Evolutionary conservation across 352 stramenopile species (phyloP).

Genomic region (Pythium sp.): DNA sequence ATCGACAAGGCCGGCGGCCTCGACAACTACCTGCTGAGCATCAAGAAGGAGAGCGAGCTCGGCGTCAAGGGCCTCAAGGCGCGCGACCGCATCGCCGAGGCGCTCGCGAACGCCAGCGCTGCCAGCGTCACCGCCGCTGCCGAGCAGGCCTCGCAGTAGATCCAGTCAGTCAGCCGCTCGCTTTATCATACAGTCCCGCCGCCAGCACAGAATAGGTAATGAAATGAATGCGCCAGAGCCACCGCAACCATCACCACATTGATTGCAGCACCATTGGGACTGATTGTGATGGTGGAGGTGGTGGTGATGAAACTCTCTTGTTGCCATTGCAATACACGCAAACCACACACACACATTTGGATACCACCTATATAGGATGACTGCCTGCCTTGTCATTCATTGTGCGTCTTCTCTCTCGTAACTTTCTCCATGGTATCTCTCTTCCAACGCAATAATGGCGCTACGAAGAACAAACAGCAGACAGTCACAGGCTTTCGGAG

Average conservation of each 20-base stretch:
- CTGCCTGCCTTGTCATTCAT: not conserved
- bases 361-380: no score
- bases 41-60: slow-evolving; percentile 81
- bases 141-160: slow-evolving; percentile 18
- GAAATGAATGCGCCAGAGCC: not conserved
- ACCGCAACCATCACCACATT: not conserved
- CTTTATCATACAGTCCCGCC: not conserved
- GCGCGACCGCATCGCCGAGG: slow-evolving; percentile 55
- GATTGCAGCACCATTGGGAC: no score
- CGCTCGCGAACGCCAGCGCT: slow-evolving; percentile 25
- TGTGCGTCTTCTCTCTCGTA: not conserved
- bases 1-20: slow-evolving; percentile 93
- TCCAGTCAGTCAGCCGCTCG: not conserved
- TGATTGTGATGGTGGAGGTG: not conserved
- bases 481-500: not conserved
- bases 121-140: slow-evolving; percentile 7
- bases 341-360: not conserved
- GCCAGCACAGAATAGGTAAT: slow-evolving; percentile 3
- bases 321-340: slow-evolving; percentile 9
- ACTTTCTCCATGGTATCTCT: not conserved
- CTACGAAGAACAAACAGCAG: not conserved
- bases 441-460: not conserved
- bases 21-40: slow-evolving; percentile 93
- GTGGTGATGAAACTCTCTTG: not conserved
- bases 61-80: slow-evolving; percentile 64